Conservation (phyloP, 1,284 basidiomycete species). For the Ustilago crameri region DNA sequence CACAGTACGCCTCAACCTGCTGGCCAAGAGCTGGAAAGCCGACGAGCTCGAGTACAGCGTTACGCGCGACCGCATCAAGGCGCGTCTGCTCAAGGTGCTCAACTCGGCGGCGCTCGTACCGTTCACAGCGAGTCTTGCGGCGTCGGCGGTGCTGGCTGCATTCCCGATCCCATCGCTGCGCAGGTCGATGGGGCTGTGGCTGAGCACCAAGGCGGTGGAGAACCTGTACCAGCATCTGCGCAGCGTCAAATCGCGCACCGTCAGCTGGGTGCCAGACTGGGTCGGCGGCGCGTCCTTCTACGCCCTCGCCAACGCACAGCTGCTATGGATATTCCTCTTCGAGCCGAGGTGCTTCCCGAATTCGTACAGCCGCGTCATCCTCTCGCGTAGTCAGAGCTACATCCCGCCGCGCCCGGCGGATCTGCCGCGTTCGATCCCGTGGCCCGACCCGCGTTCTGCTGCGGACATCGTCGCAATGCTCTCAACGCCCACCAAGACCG, state of each 20-base stretch:
- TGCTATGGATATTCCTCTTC: conserved; percentile 60
- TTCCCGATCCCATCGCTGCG: conserved; percentile 40
- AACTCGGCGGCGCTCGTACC: conserved; percentile 41
- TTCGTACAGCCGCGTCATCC: conserved; percentile 47
- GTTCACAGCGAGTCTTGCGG: conserved; percentile 28
- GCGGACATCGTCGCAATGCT: conserved; percentile 55
- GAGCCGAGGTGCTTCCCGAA: conserved; percentile 53
- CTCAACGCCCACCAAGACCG: conserved; percentile 41
- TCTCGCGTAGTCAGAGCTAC: conserved; percentile 54
- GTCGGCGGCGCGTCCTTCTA: conserved; percentile 54
- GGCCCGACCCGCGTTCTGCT: conserved; percentile 51
- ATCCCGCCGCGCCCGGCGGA: conserved; percentile 54
- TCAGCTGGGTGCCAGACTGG: conserved; percentile 57
- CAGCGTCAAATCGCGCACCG: conserved; percentile 19
- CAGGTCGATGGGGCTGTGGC: conserved; percentile 39
- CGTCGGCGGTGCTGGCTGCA: conserved; percentile 27
- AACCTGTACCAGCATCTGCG: conserved; percentile 39
- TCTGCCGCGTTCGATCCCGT: conserved; percentile 50
- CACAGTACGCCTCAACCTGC: conserved; percentile 22
- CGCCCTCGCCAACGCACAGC: conserved; percentile 58
- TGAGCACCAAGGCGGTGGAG: conserved; percentile 47
- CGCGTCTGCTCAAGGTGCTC: conserved; percentile 30
- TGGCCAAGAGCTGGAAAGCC: conserved; percentile 16
- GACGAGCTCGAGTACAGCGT: conserved; percentile 18
- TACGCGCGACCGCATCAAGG: conserved; percentile 37